These are phyloP conservation scores for Trichoderma breve DNA, from an alignment of 2,329 filamentous ascomycete genomes.

Conservation along the genomic window DNA sequence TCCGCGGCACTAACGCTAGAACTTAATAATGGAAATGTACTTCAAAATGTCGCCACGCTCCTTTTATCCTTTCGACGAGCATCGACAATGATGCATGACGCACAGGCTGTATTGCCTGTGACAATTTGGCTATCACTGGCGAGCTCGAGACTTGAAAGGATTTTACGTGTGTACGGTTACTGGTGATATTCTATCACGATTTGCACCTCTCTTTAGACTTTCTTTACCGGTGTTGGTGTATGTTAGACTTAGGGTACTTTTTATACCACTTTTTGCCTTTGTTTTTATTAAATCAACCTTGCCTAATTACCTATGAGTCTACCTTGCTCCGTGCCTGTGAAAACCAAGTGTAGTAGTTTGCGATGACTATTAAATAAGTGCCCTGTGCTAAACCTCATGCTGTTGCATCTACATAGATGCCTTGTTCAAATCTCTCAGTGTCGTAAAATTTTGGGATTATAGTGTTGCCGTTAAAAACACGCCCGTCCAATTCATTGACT, in stretches of 20 bases:
- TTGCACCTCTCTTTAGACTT: conserved; percentile 16
- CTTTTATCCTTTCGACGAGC: conserved; percentile 3
- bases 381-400: not conserved
- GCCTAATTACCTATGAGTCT: not conserved
- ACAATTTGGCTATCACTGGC: not conserved
- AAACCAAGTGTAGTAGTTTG: not conserved
- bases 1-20: conserved; percentile 37
- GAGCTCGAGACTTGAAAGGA: conserved; percentile 1
- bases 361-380: not conserved
- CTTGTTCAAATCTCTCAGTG: conserved; percentile 74
- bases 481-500: conserved; percentile 83
- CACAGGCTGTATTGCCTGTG: not conserved
- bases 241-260: conserved; percentile 19
- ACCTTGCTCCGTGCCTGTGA: not conserved
- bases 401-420: conserved; percentile 43
- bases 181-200: conserved; percentile 21
- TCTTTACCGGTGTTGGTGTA: conserved; percentile 19
- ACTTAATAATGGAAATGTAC: conserved; percentile 46
- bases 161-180: conserved; percentile 18
- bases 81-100: conserved; percentile 17
- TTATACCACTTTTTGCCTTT: conserved; percentile 16
- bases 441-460: conserved; percentile 84
- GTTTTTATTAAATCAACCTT: not conserved
- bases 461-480: conserved; percentile 82
- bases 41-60: conserved; percentile 26